These are phyloP conservation scores for Heliosperma pusillum DNA, from an alignment of 148 eudicot species.

Conservation along the genomic window DNA sequence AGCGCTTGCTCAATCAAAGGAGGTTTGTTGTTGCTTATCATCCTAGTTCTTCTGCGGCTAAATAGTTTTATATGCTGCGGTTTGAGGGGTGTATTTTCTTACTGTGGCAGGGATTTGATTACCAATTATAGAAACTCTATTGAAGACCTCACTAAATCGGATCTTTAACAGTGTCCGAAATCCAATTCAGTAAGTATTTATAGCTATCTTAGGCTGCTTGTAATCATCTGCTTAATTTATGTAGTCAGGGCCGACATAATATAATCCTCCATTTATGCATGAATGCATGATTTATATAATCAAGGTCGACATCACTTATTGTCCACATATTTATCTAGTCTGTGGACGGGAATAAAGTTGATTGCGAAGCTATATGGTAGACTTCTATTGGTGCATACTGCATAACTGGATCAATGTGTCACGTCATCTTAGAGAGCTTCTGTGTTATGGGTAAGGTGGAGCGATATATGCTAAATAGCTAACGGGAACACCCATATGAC, in stretches of 20 bases:
- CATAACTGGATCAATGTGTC: too few relatives aligned
- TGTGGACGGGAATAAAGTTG: too few relatives aligned
- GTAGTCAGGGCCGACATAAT: too few relatives aligned
- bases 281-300: too few relatives aligned
- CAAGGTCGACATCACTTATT: too few relatives aligned
- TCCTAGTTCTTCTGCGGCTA: background rate
- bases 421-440: background rate
- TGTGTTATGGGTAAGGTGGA: background rate
- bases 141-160: constrained; percentile 55
- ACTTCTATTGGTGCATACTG: background rate
- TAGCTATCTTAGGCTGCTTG: background rate
- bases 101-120: constrained; percentile 54
- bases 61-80: background rate
- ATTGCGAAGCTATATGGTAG: background rate
- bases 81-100: background rate
- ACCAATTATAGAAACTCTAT: constrained; percentile 51
- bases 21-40: constrained; percentile 39
- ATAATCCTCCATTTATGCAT: too few relatives aligned
- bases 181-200: constrained; percentile 9
- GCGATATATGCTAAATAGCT: background rate
- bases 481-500: background rate
- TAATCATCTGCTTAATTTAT: background rate
- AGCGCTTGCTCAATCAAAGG: constrained; percentile 58
- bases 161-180: constrained; percentile 26
- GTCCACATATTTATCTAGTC: too few relatives aligned